Conservation (phyloP, 2,329 filamentous ascomycete species). For the Aquanectria penicillioides region DNA sequence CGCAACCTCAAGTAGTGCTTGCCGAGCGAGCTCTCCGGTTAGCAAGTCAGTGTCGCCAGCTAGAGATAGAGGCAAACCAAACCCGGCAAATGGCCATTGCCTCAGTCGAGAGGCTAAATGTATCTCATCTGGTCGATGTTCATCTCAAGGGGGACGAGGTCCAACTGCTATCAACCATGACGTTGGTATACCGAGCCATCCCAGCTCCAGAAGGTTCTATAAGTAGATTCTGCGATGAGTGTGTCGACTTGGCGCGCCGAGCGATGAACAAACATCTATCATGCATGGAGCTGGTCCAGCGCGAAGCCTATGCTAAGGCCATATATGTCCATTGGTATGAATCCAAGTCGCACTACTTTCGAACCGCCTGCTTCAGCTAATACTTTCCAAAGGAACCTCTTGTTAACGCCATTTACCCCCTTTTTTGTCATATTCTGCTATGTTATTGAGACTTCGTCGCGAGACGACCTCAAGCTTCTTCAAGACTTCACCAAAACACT, state of each 20-base stretch:
- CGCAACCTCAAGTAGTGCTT: constrained; percentile 51
- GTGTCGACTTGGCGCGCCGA: constrained; percentile 60
- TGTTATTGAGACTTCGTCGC: constrained; percentile 63
- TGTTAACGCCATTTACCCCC: constrained; percentile 67
- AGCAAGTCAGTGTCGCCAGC: constrained; percentile 49
- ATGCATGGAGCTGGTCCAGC: constrained; percentile 55
- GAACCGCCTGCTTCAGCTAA: constrained; percentile 17
- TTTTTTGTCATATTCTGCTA: constrained; percentile 70
- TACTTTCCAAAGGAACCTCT: constrained; percentile 55
- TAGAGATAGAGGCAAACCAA: constrained; percentile 49
- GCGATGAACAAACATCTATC: constrained; percentile 58
- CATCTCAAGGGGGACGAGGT: constrained; percentile 60
- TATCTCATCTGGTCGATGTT: constrained; percentile 54
- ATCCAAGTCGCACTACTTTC: neutral
- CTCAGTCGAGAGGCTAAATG: constrained; percentile 50
- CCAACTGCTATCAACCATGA: constrained; percentile 58
- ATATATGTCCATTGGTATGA: constrained; percentile 64
- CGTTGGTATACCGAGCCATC: constrained; percentile 63
- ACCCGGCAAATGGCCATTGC: constrained; percentile 48
- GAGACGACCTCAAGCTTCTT: constrained; percentile 64
- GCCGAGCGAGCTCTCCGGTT: constrained; percentile 51
- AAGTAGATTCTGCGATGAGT: constrained; percentile 59
- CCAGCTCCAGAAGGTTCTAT: constrained; percentile 55
- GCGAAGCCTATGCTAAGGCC: constrained; percentile 53
- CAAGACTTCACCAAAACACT: constrained; percentile 67